These are phyloP conservation scores for Acer saccharum DNA, from an alignment of 345 rosid genomes.

Conservation along the genomic window DNA sequence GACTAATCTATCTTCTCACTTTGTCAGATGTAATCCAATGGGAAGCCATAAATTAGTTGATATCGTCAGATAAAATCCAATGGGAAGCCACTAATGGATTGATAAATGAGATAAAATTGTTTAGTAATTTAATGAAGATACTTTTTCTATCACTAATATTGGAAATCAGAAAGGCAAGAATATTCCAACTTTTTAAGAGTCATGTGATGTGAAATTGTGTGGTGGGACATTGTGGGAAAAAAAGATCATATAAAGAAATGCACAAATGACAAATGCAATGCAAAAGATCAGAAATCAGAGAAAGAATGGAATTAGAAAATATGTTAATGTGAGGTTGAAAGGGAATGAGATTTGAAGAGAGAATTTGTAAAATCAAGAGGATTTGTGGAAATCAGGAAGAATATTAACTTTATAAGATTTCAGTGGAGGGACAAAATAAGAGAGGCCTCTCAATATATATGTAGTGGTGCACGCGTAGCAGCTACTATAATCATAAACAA, in stretches of 20 bases:
- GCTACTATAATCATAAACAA: conserved; percentile 26
- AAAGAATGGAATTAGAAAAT: conserved; percentile 1
- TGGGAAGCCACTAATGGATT: not conserved
- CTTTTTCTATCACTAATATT: not conserved
- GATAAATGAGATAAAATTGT: not conserved
- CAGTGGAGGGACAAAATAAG: conserved; percentile 18
- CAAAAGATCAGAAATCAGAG: conserved; percentile 10
- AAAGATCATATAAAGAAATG: not conserved
- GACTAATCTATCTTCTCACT: too few species aligned
- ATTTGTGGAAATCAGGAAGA: conserved; percentile 3
- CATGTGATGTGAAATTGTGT: not conserved
- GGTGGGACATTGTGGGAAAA: conserved; percentile 5
- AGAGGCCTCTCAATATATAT: not conserved
- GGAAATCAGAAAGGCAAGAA: conserved; percentile 17
- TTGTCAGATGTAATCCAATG: too few species aligned
- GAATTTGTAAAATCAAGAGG: not conserved
- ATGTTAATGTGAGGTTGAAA: not conserved
- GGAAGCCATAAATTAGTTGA: too few species aligned
- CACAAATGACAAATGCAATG: conserved; percentile 1
- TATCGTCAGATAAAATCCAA: not conserved
- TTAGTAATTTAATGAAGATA: conserved; percentile 4
- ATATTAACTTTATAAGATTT: conserved; percentile 15
- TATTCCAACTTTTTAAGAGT: conserved; percentile 20
- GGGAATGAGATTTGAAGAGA: conserved; percentile 3
- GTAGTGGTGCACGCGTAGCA: conserved; percentile 33